These are phyloP conservation scores for Solanum neorickii DNA, from an alignment of 257 asterid species.

Conservation along the genomic window DNA sequence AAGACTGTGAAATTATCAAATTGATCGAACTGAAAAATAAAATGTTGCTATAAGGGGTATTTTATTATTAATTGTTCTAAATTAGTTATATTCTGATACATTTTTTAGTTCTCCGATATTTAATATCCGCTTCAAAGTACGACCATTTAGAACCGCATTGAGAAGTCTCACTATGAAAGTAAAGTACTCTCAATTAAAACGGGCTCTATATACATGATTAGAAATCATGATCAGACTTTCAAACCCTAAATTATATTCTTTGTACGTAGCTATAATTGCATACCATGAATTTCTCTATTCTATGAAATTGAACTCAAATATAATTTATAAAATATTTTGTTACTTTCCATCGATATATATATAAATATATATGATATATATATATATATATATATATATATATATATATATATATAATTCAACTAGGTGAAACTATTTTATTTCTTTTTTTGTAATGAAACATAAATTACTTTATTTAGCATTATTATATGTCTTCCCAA, in stretches of 20 bases:
- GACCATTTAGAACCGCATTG: rapidly evolving
- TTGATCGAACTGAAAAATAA: neutral
- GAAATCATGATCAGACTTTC: neutral
- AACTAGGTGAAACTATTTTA: neutral
- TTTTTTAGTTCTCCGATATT: neutral
- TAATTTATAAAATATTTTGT: rapidly evolving
- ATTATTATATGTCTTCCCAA: neutral
- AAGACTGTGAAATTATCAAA: neutral
- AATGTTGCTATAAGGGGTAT: neutral
- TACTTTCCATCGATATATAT: no score
- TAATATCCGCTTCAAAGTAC: rapidly evolving
- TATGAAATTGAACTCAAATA: neutral
- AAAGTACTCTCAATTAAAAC: neutral
- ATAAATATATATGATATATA: no score
- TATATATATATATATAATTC: no score
- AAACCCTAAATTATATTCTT: neutral
- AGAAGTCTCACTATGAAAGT: neutral
- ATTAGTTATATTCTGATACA: rapidly evolving
- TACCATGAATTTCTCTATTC: neutral
- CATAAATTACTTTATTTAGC: neutral
- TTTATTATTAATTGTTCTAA: neutral
- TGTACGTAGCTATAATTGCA: neutral
- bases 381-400: no score
- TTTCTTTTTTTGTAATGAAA: neutral
- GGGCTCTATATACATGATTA: neutral